A percentile compares a stretch with the other conserved stretches of the same genome.
Conservation (phyloP, 331 rosid genomes). For the Stylosanthes scabra region DNA sequence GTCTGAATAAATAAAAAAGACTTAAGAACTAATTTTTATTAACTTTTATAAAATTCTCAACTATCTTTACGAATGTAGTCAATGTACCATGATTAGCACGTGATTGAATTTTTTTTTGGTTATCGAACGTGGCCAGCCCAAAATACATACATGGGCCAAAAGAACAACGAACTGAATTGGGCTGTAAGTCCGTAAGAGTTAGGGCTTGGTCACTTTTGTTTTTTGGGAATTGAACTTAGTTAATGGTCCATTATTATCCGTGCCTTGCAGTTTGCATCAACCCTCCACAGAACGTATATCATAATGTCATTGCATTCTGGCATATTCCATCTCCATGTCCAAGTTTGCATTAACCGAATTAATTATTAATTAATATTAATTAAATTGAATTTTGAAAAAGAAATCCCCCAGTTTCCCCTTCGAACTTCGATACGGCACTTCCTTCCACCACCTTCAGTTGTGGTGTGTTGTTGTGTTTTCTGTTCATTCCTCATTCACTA, state of each 20-base stretch:
- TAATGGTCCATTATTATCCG: neutral
- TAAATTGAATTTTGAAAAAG: neutral
- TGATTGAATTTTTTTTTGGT: no score
- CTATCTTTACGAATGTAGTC: no score
- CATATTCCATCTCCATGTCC: neutral
- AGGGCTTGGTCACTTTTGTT: neutral
- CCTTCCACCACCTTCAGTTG: neutral
- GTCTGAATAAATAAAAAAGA: no score
- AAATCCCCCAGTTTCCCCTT: neutral
- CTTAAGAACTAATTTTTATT: no score
- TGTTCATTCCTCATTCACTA: neutral
- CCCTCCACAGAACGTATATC: neutral
- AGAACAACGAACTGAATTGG: neutral
- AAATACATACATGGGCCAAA: neutral
- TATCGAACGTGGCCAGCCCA: neutral
- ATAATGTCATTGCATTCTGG: constrained; percentile 3
- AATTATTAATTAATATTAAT: no score
- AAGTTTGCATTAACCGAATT: neutral
- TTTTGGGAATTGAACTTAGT: no score
- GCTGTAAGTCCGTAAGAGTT: neutral
- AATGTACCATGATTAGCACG: no score
- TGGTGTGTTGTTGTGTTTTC: neutral
- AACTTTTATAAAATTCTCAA: no score
- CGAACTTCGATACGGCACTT: neutral
- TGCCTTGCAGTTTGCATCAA: neutral